Evolutionary conservation across 208 protist genomes (phyloP).

Genomic region (Trichomonas tenax): DNA sequence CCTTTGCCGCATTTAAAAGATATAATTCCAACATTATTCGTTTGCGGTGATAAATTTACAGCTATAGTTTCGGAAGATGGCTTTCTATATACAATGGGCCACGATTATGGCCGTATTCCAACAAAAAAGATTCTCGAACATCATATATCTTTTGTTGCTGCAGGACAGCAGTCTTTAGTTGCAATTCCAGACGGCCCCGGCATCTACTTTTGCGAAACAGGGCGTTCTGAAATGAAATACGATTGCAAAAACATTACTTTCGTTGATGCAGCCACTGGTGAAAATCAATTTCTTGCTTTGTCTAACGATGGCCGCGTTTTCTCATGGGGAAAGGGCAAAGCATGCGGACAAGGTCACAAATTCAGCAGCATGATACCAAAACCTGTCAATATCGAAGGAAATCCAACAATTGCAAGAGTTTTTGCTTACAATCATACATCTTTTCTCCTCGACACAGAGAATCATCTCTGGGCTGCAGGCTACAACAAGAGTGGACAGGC

Average conservation of each 20-base stretch:
- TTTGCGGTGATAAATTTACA: conserved; percentile 14
- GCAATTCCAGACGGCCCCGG: neutral
- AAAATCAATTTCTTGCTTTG: neutral
- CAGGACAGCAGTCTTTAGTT: neutral
- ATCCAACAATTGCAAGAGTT: neutral
- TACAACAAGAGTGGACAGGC: neutral
- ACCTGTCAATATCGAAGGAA: neutral
- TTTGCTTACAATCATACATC: neutral
- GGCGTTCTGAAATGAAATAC: neutral
- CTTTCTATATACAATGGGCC: neutral
- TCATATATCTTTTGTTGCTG: neutral
- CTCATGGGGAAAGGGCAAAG: neutral
- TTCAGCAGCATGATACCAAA: neutral
- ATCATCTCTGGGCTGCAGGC: neutral
- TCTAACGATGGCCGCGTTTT: neutral
- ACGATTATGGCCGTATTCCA: neutral
- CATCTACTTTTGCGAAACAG: neutral
- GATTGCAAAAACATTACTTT: neutral
- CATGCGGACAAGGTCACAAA: neutral
- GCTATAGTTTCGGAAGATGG: neutral
- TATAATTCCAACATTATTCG: neutral
- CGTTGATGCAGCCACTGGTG: neutral
- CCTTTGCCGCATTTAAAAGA: neutral
- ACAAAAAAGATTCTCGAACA: neutral
- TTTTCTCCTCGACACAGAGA: neutral